Evolutionary conservation across 2,329 filamentous ascomycete genomes (phyloP).

Genomic region (Ceratocystis colombiana): DNA sequence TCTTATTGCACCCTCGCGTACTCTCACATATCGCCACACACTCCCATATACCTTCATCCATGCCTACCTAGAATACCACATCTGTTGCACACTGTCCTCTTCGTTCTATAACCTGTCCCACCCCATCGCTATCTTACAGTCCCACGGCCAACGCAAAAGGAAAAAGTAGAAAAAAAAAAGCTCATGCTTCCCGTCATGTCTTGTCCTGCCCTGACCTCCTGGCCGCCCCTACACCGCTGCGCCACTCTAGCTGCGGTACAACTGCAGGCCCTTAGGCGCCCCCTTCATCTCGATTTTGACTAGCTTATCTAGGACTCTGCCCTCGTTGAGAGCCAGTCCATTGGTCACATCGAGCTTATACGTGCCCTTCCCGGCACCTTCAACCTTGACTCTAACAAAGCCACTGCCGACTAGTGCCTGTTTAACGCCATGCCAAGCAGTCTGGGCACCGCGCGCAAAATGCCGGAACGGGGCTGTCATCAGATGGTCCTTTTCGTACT

Average conservation of each 20-base stretch:
- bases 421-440: constrained; percentile 39
- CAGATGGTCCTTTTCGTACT: constrained; percentile 47
- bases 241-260: constrained; percentile 21
- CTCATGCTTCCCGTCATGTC: background rate
- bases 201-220: no score
- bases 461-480: constrained; percentile 50
- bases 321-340: constrained; percentile 50
- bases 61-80: background rate
- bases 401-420: constrained; percentile 48
- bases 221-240: background rate
- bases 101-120: constrained; percentile 8
- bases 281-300: constrained; percentile 30
- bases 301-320: constrained; percentile 48
- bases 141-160: background rate
- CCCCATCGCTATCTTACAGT: constrained; percentile 11
- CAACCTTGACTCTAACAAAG: constrained; percentile 42
- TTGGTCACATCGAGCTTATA: constrained; percentile 51
- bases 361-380: constrained; percentile 33
- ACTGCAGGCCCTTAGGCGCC: constrained; percentile 16
- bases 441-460: constrained; percentile 35
- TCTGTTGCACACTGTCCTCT: background rate
- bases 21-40: no score
- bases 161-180: constrained; percentile 4
- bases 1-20: background rate
- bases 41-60: no score